A percentile compares a stretch with the other conserved stretches of the same genome.
Evolutionary conservation across 2,329 filamentous ascomycete species (phyloP).

Genomic region (Xylariales sp.): DNA sequence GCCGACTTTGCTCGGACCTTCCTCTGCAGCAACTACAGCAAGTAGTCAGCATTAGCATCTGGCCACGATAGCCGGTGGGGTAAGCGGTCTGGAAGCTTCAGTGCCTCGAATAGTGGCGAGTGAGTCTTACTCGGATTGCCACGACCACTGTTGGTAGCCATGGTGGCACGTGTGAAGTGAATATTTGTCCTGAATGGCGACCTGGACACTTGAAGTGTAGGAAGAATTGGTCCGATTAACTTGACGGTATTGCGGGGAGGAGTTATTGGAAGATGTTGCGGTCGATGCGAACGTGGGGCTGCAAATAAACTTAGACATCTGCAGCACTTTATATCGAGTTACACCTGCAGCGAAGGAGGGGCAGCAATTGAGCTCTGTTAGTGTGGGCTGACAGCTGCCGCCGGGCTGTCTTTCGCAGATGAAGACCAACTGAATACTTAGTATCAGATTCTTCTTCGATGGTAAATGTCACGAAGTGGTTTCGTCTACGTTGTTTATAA

Average conservation of each 20-base stretch:
- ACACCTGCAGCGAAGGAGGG: not conserved
- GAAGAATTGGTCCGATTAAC: constrained; percentile 46
- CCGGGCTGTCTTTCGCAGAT: not conserved
- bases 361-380: not conserved
- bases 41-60: too few relatives aligned
- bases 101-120: too few relatives aligned
- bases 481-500: too few relatives aligned
- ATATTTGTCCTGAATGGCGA: constrained; percentile 42
- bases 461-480: too few relatives aligned
- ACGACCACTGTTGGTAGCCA: constrained; percentile 54
- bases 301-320: not conserved
- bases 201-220: constrained; percentile 56
- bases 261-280: constrained; percentile 6
- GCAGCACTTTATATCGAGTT: not conserved
- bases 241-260: constrained; percentile 25
- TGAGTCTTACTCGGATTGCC: constrained; percentile 35
- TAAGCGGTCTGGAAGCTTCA: constrained; percentile 22
- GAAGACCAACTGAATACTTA: not conserved
- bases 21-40: constrained; percentile 33
- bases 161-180: constrained; percentile 40
- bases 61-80: too few relatives aligned
- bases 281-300: not conserved
- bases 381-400: not conserved
- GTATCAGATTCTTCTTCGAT: too few relatives aligned
- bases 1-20: constrained; percentile 34